Evolutionary conservation across 129 eudicot genomes (phyloP), one percentile per base, ranked within the genome.

Genomic region (Smallanthus sonchifolius): DNA sequence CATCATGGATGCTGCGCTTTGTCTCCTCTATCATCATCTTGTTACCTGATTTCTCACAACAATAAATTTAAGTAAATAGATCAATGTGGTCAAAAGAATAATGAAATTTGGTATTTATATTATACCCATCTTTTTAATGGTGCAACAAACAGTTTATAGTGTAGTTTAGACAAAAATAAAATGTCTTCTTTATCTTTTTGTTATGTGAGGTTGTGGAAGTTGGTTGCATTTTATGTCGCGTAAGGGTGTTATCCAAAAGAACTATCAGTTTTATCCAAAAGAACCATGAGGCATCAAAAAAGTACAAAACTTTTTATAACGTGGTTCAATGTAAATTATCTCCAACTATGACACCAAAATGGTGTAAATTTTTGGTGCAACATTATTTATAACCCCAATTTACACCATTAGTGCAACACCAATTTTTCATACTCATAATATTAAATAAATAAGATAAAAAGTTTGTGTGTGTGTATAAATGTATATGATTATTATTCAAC

Each of bases 1-100:
- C 99, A 85, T 95, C 99, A 75, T 95, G 99, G 62, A 95, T 79
- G 77, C 99, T 95, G 13, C 99, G 89, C 65, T 95, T 95, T 24
- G 99, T 91, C 87, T 95, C 99, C 81, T 95, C 99, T 51, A 95
- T 85, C 89, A 95, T 88, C 99, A 95, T 95, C 85, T 95, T 95
- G 91, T 95, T 95, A 82, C 97, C 99, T 91, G 70, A 72, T 48
- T 40, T 71, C 80, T 52, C 61, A 67, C 8, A 67, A 56, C 17
- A 40, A 43, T 39, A 60, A 20, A 15, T 11, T 38, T 2, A 38
- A 54, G n/a, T 3, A 28, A 20, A 54, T 66, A 34, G 49, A 15
- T 14, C 38, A 0, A 14, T 2, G 0, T 19, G 34, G 14, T 68
- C 36, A 3, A 62, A n/a, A 28, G 51, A 49, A 3, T 4, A 38